Evolutionary conservation across 345 rosid species (phyloP).

Genomic region (Lepidium didymum): DNA sequence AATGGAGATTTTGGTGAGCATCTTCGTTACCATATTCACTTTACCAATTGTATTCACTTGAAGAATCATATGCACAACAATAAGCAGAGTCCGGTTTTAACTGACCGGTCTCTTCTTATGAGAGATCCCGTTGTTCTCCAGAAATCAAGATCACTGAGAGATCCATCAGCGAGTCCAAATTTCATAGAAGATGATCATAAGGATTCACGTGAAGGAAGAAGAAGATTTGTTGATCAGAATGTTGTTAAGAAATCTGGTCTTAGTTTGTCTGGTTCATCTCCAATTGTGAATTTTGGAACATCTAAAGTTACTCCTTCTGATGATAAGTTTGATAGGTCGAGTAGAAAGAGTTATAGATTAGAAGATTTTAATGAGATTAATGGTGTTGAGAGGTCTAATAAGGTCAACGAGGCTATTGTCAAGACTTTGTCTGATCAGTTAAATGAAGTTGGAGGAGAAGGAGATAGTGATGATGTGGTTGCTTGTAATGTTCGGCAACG

Average conservation of each 20-base stretch:
- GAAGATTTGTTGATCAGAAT: slow-evolving; percentile 47
- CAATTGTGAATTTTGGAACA: slow-evolving; percentile 39
- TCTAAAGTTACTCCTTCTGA: slow-evolving; percentile 56
- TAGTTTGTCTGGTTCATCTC: slow-evolving; percentile 58
- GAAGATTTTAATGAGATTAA: slow-evolving; percentile 35
- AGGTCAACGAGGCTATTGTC: slow-evolving; percentile 24
- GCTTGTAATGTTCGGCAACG: slow-evolving; percentile 49
- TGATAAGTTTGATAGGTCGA: slow-evolving; percentile 36
- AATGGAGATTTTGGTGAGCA: slow-evolving; percentile 89
- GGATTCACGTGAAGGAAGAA: slow-evolving; percentile 37
- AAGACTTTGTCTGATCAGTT: slow-evolving; percentile 74
- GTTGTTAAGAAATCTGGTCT: slow-evolving; percentile 47
- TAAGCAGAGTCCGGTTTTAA: slow-evolving; percentile 77
- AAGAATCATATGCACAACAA: slow-evolving; percentile 86
- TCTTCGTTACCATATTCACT: slow-evolving; percentile 91
- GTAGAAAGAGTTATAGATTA: slow-evolving; percentile 37
- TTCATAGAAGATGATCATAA: slow-evolving; percentile 39
- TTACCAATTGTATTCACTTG: slow-evolving; percentile 94
- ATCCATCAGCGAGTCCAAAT: slow-evolving; percentile 93
- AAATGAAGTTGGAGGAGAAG: slow-evolving; percentile 49
- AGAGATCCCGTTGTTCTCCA: slow-evolving; percentile 90
- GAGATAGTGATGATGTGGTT: slow-evolving; percentile 61
- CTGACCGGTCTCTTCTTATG: slow-evolving; percentile 73
- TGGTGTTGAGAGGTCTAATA: slow-evolving; percentile 39
- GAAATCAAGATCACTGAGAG: slow-evolving; percentile 80